Percentiles rank a stretch among this genome's conserved stretches.
Evolutionary conservation across 2,329 filamentous ascomycete genomes (phyloP).

Genomic region (Neofusicoccum laricinum): DNA sequence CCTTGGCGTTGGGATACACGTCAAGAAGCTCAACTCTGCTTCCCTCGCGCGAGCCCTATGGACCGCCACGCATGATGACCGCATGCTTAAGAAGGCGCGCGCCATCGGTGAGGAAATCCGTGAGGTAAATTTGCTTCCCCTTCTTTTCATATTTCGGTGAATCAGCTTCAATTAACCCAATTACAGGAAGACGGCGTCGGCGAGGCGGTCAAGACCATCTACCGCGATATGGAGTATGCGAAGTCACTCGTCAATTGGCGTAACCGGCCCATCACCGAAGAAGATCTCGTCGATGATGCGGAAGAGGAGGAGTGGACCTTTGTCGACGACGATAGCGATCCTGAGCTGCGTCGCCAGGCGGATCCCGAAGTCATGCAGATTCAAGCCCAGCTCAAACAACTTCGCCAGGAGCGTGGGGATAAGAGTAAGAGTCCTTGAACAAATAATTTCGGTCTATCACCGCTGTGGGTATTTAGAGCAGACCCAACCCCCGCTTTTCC

Average conservation of each 20-base stretch:
- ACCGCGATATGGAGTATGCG: constrained; percentile 92
- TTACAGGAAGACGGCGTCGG: constrained; percentile 82
- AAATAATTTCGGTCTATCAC: background rate
- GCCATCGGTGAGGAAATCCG: constrained; percentile 84
- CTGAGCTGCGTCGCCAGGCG: constrained; percentile 22
- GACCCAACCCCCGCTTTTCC: background rate
- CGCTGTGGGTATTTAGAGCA: too few relatives aligned
- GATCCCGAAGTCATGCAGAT: constrained; percentile 8
- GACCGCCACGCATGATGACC: constrained; percentile 84
- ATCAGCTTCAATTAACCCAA: constrained; percentile 24
- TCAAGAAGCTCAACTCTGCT: constrained; percentile 86
- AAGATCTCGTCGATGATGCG: constrained; percentile 52
- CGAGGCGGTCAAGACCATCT: constrained; percentile 85
- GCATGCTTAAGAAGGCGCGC: constrained; percentile 85
- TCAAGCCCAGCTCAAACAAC: background rate
- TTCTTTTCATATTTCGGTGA: too few relatives aligned
- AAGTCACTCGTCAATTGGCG: constrained; percentile 68
- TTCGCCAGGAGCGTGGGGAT: background rate
- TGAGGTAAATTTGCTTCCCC: constrained; percentile 57
- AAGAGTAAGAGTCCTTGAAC: background rate
- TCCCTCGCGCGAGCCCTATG: constrained; percentile 83
- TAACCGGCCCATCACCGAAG: constrained; percentile 18
- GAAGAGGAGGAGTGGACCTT: constrained; percentile 93
- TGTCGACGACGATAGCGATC: constrained; percentile 62
- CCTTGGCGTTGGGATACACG: constrained; percentile 82